Conservation (phyloP, 768 basidiomycete genomes). For the Russula olivacea region DNA sequence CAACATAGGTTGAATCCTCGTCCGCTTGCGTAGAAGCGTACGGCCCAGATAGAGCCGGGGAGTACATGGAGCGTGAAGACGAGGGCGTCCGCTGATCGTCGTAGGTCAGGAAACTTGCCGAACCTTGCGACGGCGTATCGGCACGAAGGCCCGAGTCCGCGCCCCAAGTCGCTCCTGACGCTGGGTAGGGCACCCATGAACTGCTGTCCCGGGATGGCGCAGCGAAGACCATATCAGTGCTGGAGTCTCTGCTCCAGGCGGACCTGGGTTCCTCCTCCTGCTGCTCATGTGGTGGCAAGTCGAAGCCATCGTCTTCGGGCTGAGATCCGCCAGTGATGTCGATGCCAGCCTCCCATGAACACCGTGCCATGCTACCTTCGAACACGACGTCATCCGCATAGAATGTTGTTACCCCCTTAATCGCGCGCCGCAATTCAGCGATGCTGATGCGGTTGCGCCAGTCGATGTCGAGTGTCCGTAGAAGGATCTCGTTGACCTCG, state of each 20-base stretch:
- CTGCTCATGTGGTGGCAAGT: slow-evolving; percentile 47
- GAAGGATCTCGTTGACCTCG: slow-evolving; percentile 34
- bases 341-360: slow-evolving; percentile 71
- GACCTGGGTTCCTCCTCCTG: slow-evolving; percentile 47
- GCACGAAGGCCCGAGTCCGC: slow-evolving; percentile 18
- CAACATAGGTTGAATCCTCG: slow-evolving; percentile 21
- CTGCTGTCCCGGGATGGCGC: slow-evolving; percentile 11
- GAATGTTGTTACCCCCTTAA: slow-evolving; percentile 55
- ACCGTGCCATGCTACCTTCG: slow-evolving; percentile 74
- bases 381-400: slow-evolving; percentile 73
- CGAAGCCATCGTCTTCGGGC: slow-evolving; percentile 30
- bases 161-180: slow-evolving; percentile 23
- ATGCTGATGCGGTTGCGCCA: slow-evolving; percentile 34
- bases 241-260: slow-evolving; percentile 51
- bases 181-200: slow-evolving; percentile 20
- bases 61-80: slow-evolving; percentile 25
- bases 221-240: slow-evolving; percentile 26
- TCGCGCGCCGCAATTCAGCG: slow-evolving; percentile 47
- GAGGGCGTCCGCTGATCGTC: slow-evolving; percentile 25
- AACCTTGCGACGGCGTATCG: slow-evolving; percentile 17
- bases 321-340: slow-evolving; percentile 48
- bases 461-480: slow-evolving; percentile 33
- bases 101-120: slow-evolving; percentile 20
- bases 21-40: slow-evolving; percentile 16
- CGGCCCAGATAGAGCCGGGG: slow-evolving; percentile 24